phyloP scores from a whole-genome alignment of 495 filamentous ascomycete species.

The Achaetomiella virescens region DNA sequence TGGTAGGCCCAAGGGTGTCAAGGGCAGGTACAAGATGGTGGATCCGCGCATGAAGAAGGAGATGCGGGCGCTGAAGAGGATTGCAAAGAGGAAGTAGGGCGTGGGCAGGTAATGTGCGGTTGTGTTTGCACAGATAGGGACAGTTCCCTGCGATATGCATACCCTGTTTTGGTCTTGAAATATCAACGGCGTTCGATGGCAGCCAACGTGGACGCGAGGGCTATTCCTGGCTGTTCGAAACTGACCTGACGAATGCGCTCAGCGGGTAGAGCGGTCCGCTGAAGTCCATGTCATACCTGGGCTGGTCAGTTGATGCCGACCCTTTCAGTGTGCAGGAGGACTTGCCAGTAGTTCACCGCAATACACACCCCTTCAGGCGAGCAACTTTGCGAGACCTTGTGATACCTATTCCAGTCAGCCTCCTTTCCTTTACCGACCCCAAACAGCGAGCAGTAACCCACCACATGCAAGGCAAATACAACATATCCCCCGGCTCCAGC shows the following conservation, averaged over 20 bases:
- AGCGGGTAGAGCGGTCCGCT: constrained; percentile 53
- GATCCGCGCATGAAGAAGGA: constrained; percentile 98
- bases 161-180: background rate
- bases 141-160: background rate
- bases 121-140: no score
- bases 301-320: background rate
- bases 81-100: constrained; percentile 36
- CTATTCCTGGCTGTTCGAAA: constrained; percentile 7
- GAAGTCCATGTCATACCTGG: constrained; percentile 67
- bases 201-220: background rate
- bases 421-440: background rate
- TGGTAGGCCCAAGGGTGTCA: constrained; percentile 55
- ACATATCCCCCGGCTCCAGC: constrained; percentile 64
- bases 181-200: background rate
- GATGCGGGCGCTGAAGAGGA: constrained; percentile 80
- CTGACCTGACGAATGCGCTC: constrained; percentile 45
- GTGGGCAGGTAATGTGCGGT: no score
- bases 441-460: constrained; percentile 27
- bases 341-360: constrained; percentile 76
- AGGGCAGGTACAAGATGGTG: constrained; percentile 98
- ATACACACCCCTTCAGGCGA: constrained; percentile 59
- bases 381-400: constrained; percentile 64
- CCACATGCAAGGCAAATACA: constrained; percentile 76
- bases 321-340: background rate
- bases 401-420: constrained; percentile 34